phyloP scores from a whole-genome alignment of 1,284 basidiomycete species.

The Takashimella koratensis region DNA sequence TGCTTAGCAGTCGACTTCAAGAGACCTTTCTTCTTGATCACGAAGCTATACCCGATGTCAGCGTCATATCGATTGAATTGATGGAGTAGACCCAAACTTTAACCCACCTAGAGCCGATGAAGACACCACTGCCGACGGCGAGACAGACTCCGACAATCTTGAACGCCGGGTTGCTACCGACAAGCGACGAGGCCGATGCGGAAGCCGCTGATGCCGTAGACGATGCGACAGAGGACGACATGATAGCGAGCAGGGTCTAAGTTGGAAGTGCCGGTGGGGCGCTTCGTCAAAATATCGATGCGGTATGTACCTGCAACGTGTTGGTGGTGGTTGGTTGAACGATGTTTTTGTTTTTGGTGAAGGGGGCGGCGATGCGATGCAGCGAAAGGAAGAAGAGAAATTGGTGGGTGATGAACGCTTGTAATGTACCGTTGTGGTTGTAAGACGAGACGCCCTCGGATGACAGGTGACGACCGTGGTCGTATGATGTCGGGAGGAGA shows the following conservation, averaged over 20 bases:
- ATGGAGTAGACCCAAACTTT: background rate
- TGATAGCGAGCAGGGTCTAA: background rate
- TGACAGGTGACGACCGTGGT: too few relatives aligned
- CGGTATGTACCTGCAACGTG: too few relatives aligned
- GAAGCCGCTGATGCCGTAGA: conserved; percentile 17
- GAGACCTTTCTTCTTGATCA: conserved; percentile 91
- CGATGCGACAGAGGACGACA: background rate
- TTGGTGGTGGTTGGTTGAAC: background rate
- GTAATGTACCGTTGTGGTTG: too few relatives aligned
- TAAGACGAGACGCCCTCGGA: too few relatives aligned
- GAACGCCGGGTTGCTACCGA: conserved; percentile 31
- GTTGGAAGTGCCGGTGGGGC: too few relatives aligned
- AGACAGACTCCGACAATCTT: conserved; percentile 64
- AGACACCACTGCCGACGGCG: conserved; percentile 74
- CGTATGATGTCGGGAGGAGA: background rate
- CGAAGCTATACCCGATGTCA: conserved; percentile 38
- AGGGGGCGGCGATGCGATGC: background rate
- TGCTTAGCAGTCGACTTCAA: conserved; percentile 53
- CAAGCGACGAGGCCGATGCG: conserved; percentile 9
- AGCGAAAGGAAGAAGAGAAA: background rate
- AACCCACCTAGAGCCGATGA: conserved; percentile 82
- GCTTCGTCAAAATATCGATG: too few relatives aligned
- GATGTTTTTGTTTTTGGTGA: background rate
- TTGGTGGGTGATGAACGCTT: too few relatives aligned
- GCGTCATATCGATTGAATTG: too few relatives aligned